These are phyloP conservation scores for Clonostachys sp. DNA, from an alignment of 2,329 filamentous ascomycete genomes.

Conservation along the genomic window DNA sequence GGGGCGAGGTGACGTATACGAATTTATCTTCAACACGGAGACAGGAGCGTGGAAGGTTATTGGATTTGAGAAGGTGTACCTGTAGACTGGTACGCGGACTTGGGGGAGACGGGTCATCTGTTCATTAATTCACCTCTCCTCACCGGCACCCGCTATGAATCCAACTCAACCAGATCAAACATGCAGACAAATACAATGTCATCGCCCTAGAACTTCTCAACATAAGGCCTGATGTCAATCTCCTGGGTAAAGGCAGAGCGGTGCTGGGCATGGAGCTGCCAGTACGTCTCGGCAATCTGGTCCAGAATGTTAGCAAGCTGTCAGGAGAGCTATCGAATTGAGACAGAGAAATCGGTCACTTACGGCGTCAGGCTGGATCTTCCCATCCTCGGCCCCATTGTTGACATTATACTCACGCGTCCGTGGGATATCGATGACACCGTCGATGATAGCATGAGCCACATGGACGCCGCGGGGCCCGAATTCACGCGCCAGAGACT, in stretches of 20 bases:
- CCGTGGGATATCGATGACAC: constrained; percentile 75
- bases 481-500: constrained; percentile 78
- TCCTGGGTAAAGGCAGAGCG: constrained; percentile 77
- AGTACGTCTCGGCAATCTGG: constrained; percentile 83
- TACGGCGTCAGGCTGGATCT: constrained; percentile 72
- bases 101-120: no score
- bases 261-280: constrained; percentile 78
- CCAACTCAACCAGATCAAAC: no score
- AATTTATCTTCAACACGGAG: constrained; percentile 44
- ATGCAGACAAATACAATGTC: neutral
- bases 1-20: constrained; percentile 30
- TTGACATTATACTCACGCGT: constrained; percentile 50
- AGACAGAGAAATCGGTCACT: constrained; percentile 22
- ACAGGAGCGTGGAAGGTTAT: constrained; percentile 14
- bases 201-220: constrained; percentile 1
- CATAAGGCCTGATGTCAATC: constrained; percentile 65
- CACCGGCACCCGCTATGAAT: no score
- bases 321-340: neutral
- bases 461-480: constrained; percentile 81
- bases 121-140: no score
- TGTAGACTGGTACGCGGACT: neutral
- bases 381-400: constrained; percentile 45
- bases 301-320: neutral
- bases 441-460: constrained; percentile 77
- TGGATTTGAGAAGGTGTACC: constrained; percentile 13